phyloP scores from a whole-genome alignment of 352 stramenopile genomes.

The Globisporangium echinulatum region DNA sequence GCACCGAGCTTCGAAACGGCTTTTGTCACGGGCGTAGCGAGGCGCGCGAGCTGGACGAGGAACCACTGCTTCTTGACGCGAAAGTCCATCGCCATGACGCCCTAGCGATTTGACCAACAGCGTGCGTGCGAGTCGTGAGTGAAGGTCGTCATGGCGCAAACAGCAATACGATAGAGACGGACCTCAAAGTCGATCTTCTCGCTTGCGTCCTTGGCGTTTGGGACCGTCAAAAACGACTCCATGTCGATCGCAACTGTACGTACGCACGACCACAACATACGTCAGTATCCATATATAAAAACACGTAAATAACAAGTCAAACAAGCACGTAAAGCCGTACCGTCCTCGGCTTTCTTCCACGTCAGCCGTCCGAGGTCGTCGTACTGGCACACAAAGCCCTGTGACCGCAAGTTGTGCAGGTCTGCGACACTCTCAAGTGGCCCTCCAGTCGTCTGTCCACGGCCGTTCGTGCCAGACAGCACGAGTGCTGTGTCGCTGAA shows the following conservation, averaged over 20 bases:
- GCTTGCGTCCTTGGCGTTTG: constrained; percentile 23
- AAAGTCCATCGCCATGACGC: constrained; percentile 74
- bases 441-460: background rate
- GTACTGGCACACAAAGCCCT: constrained; percentile 70
- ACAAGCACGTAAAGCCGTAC: constrained; percentile 4
- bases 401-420: constrained; percentile 51
- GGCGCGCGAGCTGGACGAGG: constrained; percentile 56
- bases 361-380: constrained; percentile 39
- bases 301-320: background rate
- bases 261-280: background rate
- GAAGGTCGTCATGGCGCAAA: background rate
- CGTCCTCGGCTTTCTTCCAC: constrained; percentile 54
- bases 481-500: constrained; percentile 12
- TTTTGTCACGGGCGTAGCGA: constrained; percentile 58
- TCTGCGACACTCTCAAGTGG: constrained; percentile 42
- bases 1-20: constrained; percentile 60
- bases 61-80: constrained; percentile 83
- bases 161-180: constrained; percentile 1
- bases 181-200: constrained; percentile 63
- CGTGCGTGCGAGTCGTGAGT: background rate
- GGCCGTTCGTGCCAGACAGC: too few species aligned
- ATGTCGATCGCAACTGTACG: constrained; percentile 52
- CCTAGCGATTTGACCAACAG: constrained; percentile 14
- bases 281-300: background rate
- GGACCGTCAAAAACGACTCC: constrained; percentile 49